These are phyloP conservation scores for Geotrichum australiense DNA, from an alignment of 1,139 yeast genomes.

Conservation along the genomic window DNA sequence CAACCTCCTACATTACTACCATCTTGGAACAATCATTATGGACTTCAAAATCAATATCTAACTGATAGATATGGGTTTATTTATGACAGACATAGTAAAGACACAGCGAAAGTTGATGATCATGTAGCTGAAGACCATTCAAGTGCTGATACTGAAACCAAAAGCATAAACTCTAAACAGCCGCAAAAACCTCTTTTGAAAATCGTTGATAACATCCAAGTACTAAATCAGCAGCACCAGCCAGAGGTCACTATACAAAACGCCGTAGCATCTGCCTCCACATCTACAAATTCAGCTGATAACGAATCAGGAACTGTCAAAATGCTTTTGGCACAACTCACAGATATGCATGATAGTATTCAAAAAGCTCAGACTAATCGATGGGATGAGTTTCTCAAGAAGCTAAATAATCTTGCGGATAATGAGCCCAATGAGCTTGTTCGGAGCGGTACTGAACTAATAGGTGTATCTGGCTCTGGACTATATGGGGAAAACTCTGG, in stretches of 20 bases:
- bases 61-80: conserved; percentile 51
- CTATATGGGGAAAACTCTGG: conserved; percentile 16
- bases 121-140: background rate
- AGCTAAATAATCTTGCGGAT: conserved; percentile 22
- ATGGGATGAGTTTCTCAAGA: conserved; percentile 35
- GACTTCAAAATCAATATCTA: conserved; percentile 27
- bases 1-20: conserved; percentile 36
- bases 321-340: conserved; percentile 32
- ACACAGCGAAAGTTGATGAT: background rate
- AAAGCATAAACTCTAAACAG: background rate
- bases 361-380: conserved; percentile 30
- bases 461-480: conserved; percentile 39
- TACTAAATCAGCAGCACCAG: conserved; percentile 4
- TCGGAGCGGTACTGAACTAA: conserved; percentile 32
- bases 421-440: conserved; percentile 20
- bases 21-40: conserved; percentile 28
- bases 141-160: conserved; percentile 1
- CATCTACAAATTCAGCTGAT: conserved; percentile 15
- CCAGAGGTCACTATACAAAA: conserved; percentile 15
- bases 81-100: conserved; percentile 26
- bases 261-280: conserved; percentile 9
- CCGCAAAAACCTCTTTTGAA: conserved; percentile 4
- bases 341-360: conserved; percentile 31
- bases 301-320: conserved; percentile 23
- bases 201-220: conserved; percentile 11